Evolutionary conservation across 2,329 filamentous ascomycete genomes (phyloP).

Genomic region (Teratosphaeria epicoccoides): DNA sequence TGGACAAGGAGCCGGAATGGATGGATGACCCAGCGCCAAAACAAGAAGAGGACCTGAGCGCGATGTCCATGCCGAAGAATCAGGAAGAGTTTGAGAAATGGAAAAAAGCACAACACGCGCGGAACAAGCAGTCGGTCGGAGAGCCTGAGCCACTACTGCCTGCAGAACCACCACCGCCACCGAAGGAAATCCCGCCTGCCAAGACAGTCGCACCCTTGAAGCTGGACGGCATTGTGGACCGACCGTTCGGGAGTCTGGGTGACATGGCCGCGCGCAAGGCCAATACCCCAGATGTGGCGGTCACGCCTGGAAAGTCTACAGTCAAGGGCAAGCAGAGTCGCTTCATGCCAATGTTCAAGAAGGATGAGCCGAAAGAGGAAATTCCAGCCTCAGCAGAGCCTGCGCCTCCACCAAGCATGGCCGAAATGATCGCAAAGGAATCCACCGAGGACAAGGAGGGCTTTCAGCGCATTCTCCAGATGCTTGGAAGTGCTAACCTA

Average conservation of each 20-base stretch:
- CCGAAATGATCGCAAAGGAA: constrained; percentile 24
- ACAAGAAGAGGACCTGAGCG: constrained; percentile 45
- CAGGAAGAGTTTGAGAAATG: constrained; percentile 89
- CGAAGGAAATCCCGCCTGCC: constrained; percentile 10
- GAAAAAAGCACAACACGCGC: constrained; percentile 76
- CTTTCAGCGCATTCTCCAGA: constrained; percentile 39
- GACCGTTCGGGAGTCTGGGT: constrained; percentile 59
- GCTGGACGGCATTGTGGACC: constrained; percentile 59
- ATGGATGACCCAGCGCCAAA: constrained; percentile 52
- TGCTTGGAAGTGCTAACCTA: constrained; percentile 7
- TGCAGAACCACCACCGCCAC: background rate
- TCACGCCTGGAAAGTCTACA: constrained; percentile 24
- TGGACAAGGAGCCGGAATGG: constrained; percentile 84
- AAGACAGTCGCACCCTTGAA: constrained; percentile 51
- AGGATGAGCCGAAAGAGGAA: constrained; percentile 18
- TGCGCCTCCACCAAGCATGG: constrained; percentile 9
- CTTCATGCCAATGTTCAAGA: constrained; percentile 64
- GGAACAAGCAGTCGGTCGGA: constrained; percentile 35
- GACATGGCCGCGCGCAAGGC: constrained; percentile 37
- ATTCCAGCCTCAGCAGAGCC: constrained; percentile 8
- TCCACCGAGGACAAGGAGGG: constrained; percentile 69
- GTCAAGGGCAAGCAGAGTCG: constrained; percentile 64
- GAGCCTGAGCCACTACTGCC: constrained; percentile 4
- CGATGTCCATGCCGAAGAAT: constrained; percentile 46
- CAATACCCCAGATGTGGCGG: constrained; percentile 22